These are phyloP conservation scores for Penicillium antarcticum DNA, from an alignment of 495 filamentous ascomycete species.

Conservation along the genomic window DNA sequence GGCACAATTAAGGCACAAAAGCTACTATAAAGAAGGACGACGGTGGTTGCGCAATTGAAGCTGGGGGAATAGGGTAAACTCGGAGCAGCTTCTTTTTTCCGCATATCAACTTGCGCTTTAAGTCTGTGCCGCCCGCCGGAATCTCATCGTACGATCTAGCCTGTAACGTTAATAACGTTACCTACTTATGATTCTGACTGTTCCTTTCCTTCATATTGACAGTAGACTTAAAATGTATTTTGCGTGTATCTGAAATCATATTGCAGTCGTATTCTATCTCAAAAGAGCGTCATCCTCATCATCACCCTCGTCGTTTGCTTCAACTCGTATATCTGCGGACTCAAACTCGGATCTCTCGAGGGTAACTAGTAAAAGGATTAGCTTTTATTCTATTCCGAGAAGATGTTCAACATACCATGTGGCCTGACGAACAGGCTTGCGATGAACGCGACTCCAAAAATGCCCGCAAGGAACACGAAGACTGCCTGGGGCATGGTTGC, in stretches of 20 bases:
- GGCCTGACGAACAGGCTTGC: conserved; percentile 68
- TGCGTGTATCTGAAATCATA: not conserved
- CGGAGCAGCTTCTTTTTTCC: conserved; percentile 25
- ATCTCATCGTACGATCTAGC: conserved; percentile 16
- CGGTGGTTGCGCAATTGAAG: conserved; percentile 7
- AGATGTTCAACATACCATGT: conserved; percentile 55
- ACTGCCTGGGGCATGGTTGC: conserved; percentile 73
- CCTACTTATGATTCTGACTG: no score
- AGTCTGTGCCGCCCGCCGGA: conserved; percentile 24
- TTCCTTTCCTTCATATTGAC: no score
- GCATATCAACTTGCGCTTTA: conserved; percentile 15
- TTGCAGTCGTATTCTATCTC: not conserved
- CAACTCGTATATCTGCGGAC: conserved; percentile 6
- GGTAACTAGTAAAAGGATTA: conserved; percentile 16
- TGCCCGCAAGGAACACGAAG: conserved; percentile 66
- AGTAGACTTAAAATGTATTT: no score
- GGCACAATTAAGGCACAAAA: not conserved
- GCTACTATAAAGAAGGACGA: not conserved
- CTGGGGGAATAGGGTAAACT: conserved; percentile 12
- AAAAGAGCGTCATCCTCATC: conserved; percentile 16
- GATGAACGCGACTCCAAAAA: conserved; percentile 64
- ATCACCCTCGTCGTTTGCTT: conserved; percentile 21
- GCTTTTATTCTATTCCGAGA: not conserved
- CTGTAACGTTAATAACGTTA: no score
- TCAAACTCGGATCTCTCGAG: conserved; percentile 5